Evolutionary conservation across 768 basidiomycete genomes (phyloP).

Genomic region (Hygrocybe coccinea): DNA sequence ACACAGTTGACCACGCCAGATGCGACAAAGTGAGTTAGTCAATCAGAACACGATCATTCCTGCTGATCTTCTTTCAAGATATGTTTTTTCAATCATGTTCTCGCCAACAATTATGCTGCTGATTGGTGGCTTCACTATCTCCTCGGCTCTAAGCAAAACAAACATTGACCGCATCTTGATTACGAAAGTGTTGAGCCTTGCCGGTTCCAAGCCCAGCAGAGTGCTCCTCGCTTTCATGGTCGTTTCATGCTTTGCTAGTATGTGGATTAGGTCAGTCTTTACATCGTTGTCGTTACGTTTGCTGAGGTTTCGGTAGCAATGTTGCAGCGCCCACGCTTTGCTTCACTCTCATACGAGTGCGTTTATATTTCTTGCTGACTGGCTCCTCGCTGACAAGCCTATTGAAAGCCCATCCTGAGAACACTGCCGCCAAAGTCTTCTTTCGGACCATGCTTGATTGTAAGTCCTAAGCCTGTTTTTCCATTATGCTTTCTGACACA

Average conservation of each 20-base stretch:
- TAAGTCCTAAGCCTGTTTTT: slow-evolving; percentile 35
- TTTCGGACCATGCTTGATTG: slow-evolving; percentile 89
- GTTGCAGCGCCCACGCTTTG: slow-evolving; percentile 97
- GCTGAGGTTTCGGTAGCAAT: slow-evolving; percentile 51
- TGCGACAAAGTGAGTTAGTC: slow-evolving; percentile 70
- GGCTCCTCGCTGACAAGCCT: neutral
- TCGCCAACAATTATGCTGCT: slow-evolving; percentile 98
- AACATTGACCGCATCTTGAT: slow-evolving; percentile 90
- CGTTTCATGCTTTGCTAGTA: slow-evolving; percentile 95
- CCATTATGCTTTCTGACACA: neutral
- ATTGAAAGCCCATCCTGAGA: slow-evolving; percentile 78
- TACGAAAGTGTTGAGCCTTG: slow-evolving; percentile 83
- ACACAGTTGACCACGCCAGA: slow-evolving; percentile 50
- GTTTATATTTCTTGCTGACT: slow-evolving; percentile 21
- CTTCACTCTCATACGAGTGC: slow-evolving; percentile 89
- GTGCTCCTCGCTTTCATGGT: slow-evolving; percentile 93
- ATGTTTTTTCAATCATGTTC: slow-evolving; percentile 93
- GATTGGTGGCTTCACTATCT: slow-evolving; percentile 96
- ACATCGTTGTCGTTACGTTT: neutral
- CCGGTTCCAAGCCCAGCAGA: slow-evolving; percentile 79
- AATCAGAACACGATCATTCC: neutral
- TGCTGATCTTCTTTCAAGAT: slow-evolving; percentile 44
- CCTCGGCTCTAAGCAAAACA: slow-evolving; percentile 92
- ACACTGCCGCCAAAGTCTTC: slow-evolving; percentile 81
- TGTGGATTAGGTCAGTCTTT: slow-evolving; percentile 86